Evolutionary conservation across 768 basidiomycete genomes (phyloP), one percentile per base, ranked within the genome.

Genomic region (Macrolepiota dolichaula): DNA sequence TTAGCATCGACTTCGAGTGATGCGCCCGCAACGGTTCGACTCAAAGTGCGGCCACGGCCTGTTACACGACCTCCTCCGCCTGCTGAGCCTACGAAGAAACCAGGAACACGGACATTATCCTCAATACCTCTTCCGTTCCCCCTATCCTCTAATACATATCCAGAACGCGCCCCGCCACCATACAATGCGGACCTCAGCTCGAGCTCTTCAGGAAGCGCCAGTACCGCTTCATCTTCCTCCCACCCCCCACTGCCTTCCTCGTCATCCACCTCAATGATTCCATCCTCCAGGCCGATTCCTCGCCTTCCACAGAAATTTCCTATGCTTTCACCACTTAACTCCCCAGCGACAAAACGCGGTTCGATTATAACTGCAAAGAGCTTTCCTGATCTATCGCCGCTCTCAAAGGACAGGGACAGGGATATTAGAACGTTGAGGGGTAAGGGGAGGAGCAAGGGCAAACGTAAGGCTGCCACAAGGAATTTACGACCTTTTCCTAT

Each of bases 401-500:
- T 61, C 13, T 32, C 62, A 25, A 49, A 32, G 42, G 63, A 51
- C 25, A 24, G 19, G 29, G 19, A 15, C 15, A 47, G 15, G 24
- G 42, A 44, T 10, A 44, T 7, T 13, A 44, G 19, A 7, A 7
- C 15, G 17, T 17, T n/a, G 19, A 44, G 19, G 19, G 42, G n/a
- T 57, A 54, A 50, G 9, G 22, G 15, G 19, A 47, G n/a, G 22
- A 3, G 29, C 27, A 47, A 25, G 19, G 51, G 44, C 7, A 42
- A 54, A 50, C 57, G 55, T 51, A 54, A 55, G n/a, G 37, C 22
- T 13, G 62, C 62, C 7, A 54, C 51, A 7, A 62, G 53, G 25
- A 62, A 65, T 37, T 64, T 67, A 7, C 52, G 59, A 38, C 44
- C 56, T 19, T 63, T 65, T 24, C 58, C 53, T 24, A 62, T 59